phyloP scores from a whole-genome alignment of 164 flowering plant genomes.

The Umbilicus rupestris region DNA sequence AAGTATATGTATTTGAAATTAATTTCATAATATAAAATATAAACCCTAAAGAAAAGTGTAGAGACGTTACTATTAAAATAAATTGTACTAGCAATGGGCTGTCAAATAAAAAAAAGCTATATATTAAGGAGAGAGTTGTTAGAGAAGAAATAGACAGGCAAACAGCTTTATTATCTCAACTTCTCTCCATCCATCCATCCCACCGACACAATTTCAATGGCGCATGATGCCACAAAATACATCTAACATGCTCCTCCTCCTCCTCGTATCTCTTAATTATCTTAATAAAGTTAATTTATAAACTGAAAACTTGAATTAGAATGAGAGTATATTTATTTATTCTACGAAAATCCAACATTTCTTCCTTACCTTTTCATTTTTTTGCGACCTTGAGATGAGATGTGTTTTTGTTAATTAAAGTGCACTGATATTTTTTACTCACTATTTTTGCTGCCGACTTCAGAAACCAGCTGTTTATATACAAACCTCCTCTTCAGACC shows the following conservation, averaged over 20 bases:
- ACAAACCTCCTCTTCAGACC: background rate
- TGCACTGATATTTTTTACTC: background rate
- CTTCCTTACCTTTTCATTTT: background rate
- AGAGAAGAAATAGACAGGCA: slow-evolving; percentile 4
- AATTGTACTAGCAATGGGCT: background rate
- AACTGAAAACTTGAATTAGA: too few species aligned
- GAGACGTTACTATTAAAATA: background rate
- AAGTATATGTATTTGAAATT: too few species aligned
- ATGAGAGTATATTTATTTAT: too few species aligned
- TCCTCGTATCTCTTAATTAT: too few species aligned
- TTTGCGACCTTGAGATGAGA: background rate
- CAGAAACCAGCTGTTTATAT: background rate
- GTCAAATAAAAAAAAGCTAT: background rate
- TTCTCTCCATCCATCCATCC: slow-evolving; percentile 6
- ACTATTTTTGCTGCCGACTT: slow-evolving; percentile 1
- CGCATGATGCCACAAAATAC: background rate
- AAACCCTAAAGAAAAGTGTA: background rate
- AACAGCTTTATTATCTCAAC: background rate
- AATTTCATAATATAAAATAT: too few species aligned
- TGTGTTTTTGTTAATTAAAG: background rate
- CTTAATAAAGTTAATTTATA: too few species aligned
- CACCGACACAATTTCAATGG: slow-evolving; percentile 1
- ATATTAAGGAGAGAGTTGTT: background rate
- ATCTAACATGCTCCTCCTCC: background rate
- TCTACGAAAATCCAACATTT: too few species aligned